Conservation (phyloP, 257 asterid genomes). For the Penstemon eatonii region DNA sequence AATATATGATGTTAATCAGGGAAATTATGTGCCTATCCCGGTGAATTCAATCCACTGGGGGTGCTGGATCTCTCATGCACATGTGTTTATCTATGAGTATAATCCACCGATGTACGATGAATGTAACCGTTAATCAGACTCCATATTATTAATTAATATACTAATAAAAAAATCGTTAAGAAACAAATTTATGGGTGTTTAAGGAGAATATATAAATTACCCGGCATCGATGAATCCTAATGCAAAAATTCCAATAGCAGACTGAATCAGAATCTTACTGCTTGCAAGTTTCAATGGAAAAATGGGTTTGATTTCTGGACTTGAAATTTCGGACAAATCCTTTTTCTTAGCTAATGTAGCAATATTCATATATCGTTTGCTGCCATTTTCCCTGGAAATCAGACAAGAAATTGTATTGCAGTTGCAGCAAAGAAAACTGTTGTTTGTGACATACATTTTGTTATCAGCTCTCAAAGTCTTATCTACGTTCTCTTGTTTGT, state of each 20-base stretch:
- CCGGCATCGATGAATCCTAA: constrained; percentile 89
- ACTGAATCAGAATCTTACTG: constrained; percentile 46
- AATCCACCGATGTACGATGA: too few species aligned
- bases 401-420: constrained; percentile 21
- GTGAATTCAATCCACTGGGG: too few species aligned
- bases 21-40: too few species aligned
- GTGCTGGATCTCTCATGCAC: too few species aligned
- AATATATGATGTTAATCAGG: too few species aligned
- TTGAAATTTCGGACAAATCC: constrained; percentile 40
- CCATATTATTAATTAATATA: too few species aligned
- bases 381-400: constrained; percentile 24
- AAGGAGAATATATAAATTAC: constrained; percentile 33
- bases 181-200: too few species aligned
- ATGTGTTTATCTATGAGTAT: too few species aligned
- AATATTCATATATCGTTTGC: constrained; percentile 16
- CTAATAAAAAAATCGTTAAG: too few species aligned
- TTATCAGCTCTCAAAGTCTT: constrained; percentile 19
- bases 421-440: constrained; percentile 23
- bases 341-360: constrained; percentile 43
- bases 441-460: constrained; percentile 36
- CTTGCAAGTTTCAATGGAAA: constrained; percentile 36
- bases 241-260: constrained; percentile 60
- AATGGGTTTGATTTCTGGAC: constrained; percentile 26
- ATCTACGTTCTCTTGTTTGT: constrained; percentile 21
- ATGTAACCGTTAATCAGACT: too few species aligned